Percentiles rank a stretch among this genome's conserved stretches.
Evolutionary conservation across 2,329 filamentous ascomycete genomes (phyloP).

Genomic region (Calycina marina): DNA sequence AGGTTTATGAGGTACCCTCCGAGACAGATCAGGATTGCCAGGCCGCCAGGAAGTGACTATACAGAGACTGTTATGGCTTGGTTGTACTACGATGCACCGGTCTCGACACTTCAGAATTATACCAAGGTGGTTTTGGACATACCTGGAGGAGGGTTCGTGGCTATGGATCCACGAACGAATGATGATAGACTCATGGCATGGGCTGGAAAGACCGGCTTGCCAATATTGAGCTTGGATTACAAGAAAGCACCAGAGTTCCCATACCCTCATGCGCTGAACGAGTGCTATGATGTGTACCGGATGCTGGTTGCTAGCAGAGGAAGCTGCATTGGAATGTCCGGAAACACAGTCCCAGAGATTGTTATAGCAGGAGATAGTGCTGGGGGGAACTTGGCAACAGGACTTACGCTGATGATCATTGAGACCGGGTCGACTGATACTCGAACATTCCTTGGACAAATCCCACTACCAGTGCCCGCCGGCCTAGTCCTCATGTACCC

Average conservation of each 20-base stretch:
- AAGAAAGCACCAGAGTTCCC: conserved; percentile 73
- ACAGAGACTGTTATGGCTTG: conserved; percentile 70
- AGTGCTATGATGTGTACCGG: conserved; percentile 76
- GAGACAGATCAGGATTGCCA: conserved; percentile 67
- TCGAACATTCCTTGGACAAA: conserved; percentile 38
- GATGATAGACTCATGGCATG: conserved; percentile 90
- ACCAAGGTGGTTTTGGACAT: conserved; percentile 74
- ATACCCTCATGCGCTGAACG: conserved; percentile 74
- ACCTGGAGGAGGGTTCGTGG: conserved; percentile 88
- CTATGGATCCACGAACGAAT: conserved; percentile 88
- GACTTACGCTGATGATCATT: conserved; percentile 77
- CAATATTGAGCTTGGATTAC: conserved; percentile 84
- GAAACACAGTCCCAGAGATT: conserved; percentile 47
- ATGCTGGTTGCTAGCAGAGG: conserved; percentile 59
- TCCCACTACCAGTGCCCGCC: conserved; percentile 56
- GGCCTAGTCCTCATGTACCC: conserved; percentile 82
- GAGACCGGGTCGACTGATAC: conserved; percentile 50
- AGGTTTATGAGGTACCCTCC: conserved; percentile 70
- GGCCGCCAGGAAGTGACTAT: conserved; percentile 69
- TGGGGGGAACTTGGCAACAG: conserved; percentile 67
- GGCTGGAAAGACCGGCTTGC: conserved; percentile 79
- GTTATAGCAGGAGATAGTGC: conserved; percentile 70
- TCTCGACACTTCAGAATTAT: conserved; percentile 63
- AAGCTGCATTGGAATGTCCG: conserved; percentile 60
- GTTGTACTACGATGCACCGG: conserved; percentile 86